Conservation (phyloP, 352 stramenopile species). For the Salisapilia sapeloensis region DNA sequence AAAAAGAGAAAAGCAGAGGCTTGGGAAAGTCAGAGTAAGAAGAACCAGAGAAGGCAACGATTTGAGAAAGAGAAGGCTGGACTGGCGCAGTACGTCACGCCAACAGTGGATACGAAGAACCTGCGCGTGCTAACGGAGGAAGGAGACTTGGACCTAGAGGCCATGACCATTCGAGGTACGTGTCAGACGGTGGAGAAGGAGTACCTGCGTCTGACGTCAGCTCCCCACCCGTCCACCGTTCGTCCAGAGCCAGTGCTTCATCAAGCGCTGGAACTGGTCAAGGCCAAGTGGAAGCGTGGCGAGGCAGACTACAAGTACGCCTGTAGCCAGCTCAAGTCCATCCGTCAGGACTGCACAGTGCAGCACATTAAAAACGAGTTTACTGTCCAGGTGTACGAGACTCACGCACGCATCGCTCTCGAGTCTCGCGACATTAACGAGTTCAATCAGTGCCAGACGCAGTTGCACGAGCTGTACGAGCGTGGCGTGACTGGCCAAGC, state of each 20-base stretch:
- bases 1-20: no score
- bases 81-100: constrained; percentile 36
- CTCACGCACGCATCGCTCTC: constrained; percentile 91
- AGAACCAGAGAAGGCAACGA: constrained; percentile 52
- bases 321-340: constrained; percentile 98
- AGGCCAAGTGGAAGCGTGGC: constrained; percentile 75
- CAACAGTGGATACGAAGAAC: constrained; percentile 48
- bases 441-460: constrained; percentile 91
- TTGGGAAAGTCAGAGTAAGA: constrained; percentile 32
- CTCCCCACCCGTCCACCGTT: constrained; percentile 90
- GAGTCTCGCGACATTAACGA: constrained; percentile 92
- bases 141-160: constrained; percentile 67
- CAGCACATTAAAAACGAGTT: constrained; percentile 95
- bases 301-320: constrained; percentile 88
- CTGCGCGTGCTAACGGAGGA: constrained; percentile 59
- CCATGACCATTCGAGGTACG: constrained; percentile 90
- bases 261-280: constrained; percentile 73
- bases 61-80: constrained; percentile 63
- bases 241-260: constrained; percentile 85
- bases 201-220: constrained; percentile 94
- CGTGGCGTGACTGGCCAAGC: constrained; percentile 47
- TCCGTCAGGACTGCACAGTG: constrained; percentile 97
- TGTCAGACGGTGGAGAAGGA: constrained; percentile 94
- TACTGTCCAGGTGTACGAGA: constrained; percentile 95
- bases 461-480: constrained; percentile 80